Percentiles rank a stretch among this genome's conserved stretches.
phyloP scores from a whole-genome alignment of 257 asterid species.

The Fraxinus anomala region DNA sequence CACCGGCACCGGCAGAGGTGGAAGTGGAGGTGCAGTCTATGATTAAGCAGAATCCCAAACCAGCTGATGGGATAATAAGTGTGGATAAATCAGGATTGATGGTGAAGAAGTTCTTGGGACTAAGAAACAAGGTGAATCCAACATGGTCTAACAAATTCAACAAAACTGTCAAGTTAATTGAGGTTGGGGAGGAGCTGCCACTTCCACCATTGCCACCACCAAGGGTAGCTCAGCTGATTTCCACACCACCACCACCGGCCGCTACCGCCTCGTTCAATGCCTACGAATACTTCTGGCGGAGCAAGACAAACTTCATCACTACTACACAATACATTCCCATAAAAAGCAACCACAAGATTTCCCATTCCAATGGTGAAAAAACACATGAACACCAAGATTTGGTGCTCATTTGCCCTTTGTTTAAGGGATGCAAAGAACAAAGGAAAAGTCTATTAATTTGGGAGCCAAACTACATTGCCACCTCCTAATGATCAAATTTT shows the following conservation, averaged over 20 bases:
- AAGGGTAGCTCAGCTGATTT: conserved; percentile 33
- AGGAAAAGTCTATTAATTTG: conserved; percentile 49
- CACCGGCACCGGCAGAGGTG: neutral
- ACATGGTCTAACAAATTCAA: conserved; percentile 40
- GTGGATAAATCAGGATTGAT: conserved; percentile 18
- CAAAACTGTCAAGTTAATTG: conserved; percentile 26
- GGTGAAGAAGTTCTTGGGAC: conserved; percentile 48
- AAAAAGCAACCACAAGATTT: conserved; percentile 23
- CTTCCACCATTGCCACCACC: conserved; percentile 50
- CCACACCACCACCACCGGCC: conserved; percentile 21
- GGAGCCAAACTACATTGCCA: conserved; percentile 81
- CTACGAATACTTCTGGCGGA: conserved; percentile 75
- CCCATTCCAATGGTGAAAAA: conserved; percentile 20
- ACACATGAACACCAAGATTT: conserved; percentile 44
- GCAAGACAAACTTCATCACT: conserved; percentile 30
- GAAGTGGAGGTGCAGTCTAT: conserved; percentile 14
- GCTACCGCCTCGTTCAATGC: conserved; percentile 48
- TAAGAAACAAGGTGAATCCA: conserved; percentile 41
- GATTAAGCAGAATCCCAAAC: conserved; percentile 35
- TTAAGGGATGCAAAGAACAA: conserved; percentile 69
- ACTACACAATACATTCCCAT: conserved; percentile 13
- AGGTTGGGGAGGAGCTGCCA: conserved; percentile 12
- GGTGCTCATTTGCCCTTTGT: conserved; percentile 43
- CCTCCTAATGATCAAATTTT: conserved; percentile 41
- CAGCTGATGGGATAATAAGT: conserved; percentile 25